Evolutionary conservation across 305 asterid genomes (phyloP).

Genomic region (Fraxinus sp.): DNA sequence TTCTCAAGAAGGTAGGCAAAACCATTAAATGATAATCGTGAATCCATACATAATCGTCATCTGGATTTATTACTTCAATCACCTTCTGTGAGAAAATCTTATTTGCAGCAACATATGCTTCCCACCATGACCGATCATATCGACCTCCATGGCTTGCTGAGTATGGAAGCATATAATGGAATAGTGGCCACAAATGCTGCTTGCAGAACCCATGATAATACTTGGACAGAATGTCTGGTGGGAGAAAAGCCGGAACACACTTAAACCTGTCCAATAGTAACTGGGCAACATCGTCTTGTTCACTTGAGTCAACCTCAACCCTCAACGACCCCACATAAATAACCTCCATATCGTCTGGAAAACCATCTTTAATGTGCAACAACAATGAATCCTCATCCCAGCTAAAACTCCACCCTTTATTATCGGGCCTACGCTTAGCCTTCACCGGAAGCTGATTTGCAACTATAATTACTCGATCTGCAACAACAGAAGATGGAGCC

Average conservation of each 20-base stretch:
- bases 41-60: slow-evolving; percentile 50
- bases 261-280: slow-evolving; percentile 45
- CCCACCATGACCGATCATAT: slow-evolving; percentile 50
- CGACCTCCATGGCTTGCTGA: slow-evolving; percentile 50
- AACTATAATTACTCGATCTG: slow-evolving; percentile 45
- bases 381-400: slow-evolving; percentile 52
- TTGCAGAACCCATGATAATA: slow-evolving; percentile 52
- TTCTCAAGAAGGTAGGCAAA: slow-evolving; percentile 44
- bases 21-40: slow-evolving; percentile 55
- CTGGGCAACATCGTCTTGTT: slow-evolving; percentile 52
- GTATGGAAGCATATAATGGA: slow-evolving; percentile 51
- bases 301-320: slow-evolving; percentile 43
- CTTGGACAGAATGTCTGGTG: slow-evolving; percentile 39
- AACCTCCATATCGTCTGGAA: slow-evolving; percentile 51
- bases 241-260: slow-evolving; percentile 50
- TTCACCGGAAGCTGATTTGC: slow-evolving; percentile 52
- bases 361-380: slow-evolving; percentile 44
- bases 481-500: slow-evolving; percentile 40
- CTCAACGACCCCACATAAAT: slow-evolving; percentile 46
- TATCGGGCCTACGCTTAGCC: slow-evolving; percentile 50
- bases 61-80: slow-evolving; percentile 52
- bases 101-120: slow-evolving; percentile 50
- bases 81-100: slow-evolving; percentile 49
- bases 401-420: slow-evolving; percentile 50
- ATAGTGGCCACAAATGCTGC: slow-evolving; percentile 48